Evolutionary conservation across 805 yeast genomes (phyloP).

Genomic region (Nadsonia fulvescens): DNA sequence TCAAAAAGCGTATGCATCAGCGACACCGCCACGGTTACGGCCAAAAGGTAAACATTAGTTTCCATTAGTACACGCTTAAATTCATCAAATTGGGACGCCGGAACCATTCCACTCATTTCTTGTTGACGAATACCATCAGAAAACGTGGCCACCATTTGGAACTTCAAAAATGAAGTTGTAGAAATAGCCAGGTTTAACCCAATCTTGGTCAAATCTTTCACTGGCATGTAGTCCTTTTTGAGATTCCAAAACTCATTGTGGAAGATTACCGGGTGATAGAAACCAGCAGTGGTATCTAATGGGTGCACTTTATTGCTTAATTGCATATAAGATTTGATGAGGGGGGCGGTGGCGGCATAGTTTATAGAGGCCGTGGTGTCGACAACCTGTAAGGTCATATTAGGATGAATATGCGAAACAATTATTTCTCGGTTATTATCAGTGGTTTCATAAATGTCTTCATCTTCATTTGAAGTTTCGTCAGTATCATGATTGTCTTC

Average conservation of each 20-base stretch:
- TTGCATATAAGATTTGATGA: constrained; percentile 1
- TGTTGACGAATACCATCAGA: constrained; percentile 19
- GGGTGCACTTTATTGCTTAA: constrained; percentile 1
- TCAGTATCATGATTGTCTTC: constrained; percentile 8
- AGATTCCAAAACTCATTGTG: constrained; percentile 26
- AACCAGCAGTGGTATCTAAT: constrained; percentile 13
- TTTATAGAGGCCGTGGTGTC: constrained; percentile 7
- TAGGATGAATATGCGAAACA: constrained; percentile 23
- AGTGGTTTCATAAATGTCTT: constrained; percentile 3
- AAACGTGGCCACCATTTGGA: constrained; percentile 16
- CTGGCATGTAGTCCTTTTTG: no score
- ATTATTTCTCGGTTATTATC: constrained; percentile 7
- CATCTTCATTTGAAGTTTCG: constrained; percentile 9
- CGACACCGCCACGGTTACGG: constrained; percentile 19
- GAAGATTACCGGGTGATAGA: constrained; percentile 22
- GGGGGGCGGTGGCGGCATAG: constrained; percentile 7
- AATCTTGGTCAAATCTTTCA: no score
- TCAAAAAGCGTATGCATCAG: constrained; percentile 22
- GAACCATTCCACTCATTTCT: constrained; percentile 12
- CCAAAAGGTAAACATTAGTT: constrained; percentile 21
- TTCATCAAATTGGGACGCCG: constrained; percentile 20
- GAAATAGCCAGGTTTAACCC: constrained; percentile 17
- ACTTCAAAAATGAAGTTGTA: constrained; percentile 17
- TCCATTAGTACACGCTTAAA: constrained; percentile 21
- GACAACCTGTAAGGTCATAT: constrained; percentile 18